These are phyloP conservation scores for Chrysoporthe cubensis DNA, from an alignment of 2,329 filamentous ascomycete species.

Conservation along the genomic window DNA sequence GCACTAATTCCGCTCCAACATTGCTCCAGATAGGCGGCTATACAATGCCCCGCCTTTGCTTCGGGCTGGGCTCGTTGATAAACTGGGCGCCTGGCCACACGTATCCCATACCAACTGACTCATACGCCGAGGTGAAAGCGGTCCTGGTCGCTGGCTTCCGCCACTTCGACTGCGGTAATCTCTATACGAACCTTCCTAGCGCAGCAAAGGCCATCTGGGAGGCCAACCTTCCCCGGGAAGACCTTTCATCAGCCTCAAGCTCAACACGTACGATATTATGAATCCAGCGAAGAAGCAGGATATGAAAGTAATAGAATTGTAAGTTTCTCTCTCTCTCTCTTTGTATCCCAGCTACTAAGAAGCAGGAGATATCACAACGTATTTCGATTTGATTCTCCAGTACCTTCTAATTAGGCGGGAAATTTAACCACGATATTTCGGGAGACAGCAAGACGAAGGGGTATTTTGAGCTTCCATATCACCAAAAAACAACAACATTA, in stretches of 20 bases:
- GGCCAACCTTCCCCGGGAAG: neutral
- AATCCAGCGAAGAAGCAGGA: constrained; percentile 12
- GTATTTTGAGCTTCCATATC: too few species aligned
- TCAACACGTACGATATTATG: constrained; percentile 15
- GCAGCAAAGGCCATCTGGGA: constrained; percentile 6
- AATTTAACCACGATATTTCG: too few species aligned
- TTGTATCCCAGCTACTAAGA: too few species aligned
- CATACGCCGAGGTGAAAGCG: constrained; percentile 11
- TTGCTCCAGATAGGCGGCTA: constrained; percentile 6
- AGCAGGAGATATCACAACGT: too few species aligned
- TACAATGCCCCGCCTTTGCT: constrained; percentile 11
- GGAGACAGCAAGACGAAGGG: too few species aligned
- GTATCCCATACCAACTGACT: constrained; percentile 13
- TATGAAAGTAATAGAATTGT: neutral
- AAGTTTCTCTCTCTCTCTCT: too few species aligned
- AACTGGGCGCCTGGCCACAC: constrained; percentile 15
- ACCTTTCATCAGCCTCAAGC: constrained; percentile 19
- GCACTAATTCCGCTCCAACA: neutral
- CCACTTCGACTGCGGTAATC: constrained; percentile 15
- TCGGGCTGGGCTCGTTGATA: constrained; percentile 19
- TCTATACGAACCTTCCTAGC: constrained; percentile 18
- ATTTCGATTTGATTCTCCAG: too few species aligned
- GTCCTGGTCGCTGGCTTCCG: constrained; percentile 10
- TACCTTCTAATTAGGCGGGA: too few species aligned
- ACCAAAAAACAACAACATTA: too few species aligned